A percentile compares a stretch with the other conserved stretches of the same genome.
Conservation (phyloP, 2,329 filamentous ascomycete genomes). For the Colletotrichum australisinense region DNA sequence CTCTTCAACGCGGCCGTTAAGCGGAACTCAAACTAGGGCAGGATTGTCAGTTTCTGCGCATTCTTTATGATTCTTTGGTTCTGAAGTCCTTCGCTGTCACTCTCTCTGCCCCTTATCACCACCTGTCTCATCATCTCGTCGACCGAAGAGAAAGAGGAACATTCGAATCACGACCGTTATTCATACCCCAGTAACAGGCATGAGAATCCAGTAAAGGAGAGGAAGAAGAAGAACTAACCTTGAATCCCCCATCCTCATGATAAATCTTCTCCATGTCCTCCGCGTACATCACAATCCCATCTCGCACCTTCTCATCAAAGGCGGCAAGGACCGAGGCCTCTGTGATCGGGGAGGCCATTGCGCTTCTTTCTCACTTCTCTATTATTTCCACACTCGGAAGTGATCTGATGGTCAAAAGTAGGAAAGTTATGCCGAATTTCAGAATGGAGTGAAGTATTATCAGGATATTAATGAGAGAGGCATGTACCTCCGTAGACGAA, state of each 20-base stretch:
- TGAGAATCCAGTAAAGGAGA: too few species aligned
- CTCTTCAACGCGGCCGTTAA: conserved; percentile 25
- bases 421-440: too few species aligned
- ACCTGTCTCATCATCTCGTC: background rate
- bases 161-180: too few species aligned
- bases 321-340: conserved; percentile 20
- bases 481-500: background rate
- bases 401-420: too few species aligned
- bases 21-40: conserved; percentile 28
- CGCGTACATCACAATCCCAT: conserved; percentile 19
- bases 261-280: conserved; percentile 21
- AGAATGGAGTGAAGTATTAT: too few species aligned
- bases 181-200: too few species aligned
- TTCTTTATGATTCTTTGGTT: too few species aligned
- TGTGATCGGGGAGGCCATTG: background rate
- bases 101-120: background rate
- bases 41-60: background rate
- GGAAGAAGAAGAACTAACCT: background rate
- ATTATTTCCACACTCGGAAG: too few species aligned
- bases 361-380: background rate
- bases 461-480: too few species aligned
- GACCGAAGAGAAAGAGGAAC: too few species aligned
- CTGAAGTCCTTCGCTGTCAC: too few species aligned
- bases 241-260: conserved; percentile 14
- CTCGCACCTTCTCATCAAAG: conserved; percentile 12